These are phyloP conservation scores for Pistacia integerrima DNA, from an alignment of 345 rosid genomes.

Conservation along the genomic window DNA sequence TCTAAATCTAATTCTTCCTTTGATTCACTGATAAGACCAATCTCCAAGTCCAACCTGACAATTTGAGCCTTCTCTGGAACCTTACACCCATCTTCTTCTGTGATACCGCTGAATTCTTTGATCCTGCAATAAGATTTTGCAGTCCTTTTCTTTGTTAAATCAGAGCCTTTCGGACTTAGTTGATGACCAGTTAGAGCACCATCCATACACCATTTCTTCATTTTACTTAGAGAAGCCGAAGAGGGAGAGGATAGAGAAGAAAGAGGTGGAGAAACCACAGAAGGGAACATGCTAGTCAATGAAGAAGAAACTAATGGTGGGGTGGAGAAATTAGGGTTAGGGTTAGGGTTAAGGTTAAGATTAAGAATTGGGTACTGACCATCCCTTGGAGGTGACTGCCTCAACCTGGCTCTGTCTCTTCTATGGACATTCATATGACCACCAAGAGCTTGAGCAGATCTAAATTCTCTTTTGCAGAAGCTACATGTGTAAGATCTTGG, in stretches of 20 bases:
- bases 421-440: conserved; percentile 98
- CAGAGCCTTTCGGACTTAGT: conserved; percentile 30
- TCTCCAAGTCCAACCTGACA: conserved; percentile 67
- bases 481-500: conserved; percentile 93
- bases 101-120: conserved; percentile 16
- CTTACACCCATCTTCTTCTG: conserved; percentile 34
- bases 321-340: conserved; percentile 63
- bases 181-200: conserved; percentile 19
- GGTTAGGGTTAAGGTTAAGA: conserved; percentile 48
- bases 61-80: conserved; percentile 40
- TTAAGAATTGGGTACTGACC: conserved; percentile 53
- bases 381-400: conserved; percentile 64
- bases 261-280: conserved; percentile 41
- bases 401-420: conserved; percentile 89
- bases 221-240: conserved; percentile 32
- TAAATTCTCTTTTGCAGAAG: conserved; percentile 92
- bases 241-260: conserved; percentile 47
- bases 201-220: conserved; percentile 27
- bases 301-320: conserved; percentile 42
- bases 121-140: conserved; percentile 19
- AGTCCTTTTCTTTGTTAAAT: conserved; percentile 20
- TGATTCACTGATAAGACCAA: conserved; percentile 52
- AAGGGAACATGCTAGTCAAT: conserved; percentile 21
- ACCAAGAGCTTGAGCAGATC: conserved; percentile 97
- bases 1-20: conserved; percentile 83